Evolutionary conservation across 2,329 filamentous ascomycete genomes (phyloP).

Genomic region (Coleophoma eucalyptorum): DNA sequence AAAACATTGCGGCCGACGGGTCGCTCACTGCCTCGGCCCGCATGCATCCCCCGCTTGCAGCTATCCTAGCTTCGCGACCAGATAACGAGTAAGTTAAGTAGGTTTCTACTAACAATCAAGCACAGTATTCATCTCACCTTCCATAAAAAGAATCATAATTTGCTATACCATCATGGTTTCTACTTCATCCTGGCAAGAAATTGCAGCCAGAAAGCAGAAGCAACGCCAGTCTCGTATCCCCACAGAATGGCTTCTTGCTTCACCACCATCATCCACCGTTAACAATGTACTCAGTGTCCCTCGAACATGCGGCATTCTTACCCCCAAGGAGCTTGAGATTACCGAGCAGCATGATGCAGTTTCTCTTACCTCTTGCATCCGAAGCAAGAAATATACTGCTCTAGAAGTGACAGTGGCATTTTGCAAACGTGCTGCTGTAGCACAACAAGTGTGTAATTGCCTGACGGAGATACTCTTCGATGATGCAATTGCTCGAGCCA

Average conservation of each 20-base stretch:
- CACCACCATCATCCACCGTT: slow-evolving; percentile 10
- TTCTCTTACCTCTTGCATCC: slow-evolving; percentile 18
- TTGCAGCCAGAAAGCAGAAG: slow-evolving; percentile 20
- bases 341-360: slow-evolving; percentile 25
- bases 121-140: too few relatives aligned
- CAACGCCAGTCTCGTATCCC: slow-evolving; percentile 22
- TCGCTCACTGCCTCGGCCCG: too few relatives aligned
- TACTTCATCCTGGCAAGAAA: slow-evolving; percentile 11
- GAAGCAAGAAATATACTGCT: slow-evolving; percentile 14
- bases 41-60: too few relatives aligned
- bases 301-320: slow-evolving; percentile 18
- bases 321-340: slow-evolving; percentile 19
- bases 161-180: not conserved
- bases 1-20: too few relatives aligned
- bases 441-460: slow-evolving; percentile 41
- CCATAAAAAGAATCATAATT: too few relatives aligned
- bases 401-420: slow-evolving; percentile 41
- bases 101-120: too few relatives aligned
- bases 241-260: slow-evolving; percentile 19
- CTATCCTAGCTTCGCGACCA: too few relatives aligned
- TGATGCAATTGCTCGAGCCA: slow-evolving; percentile 39
- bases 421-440: slow-evolving; percentile 45
- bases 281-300: slow-evolving; percentile 20
- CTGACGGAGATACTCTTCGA: slow-evolving; percentile 47
- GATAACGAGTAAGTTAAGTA: too few relatives aligned